Conservation (phyloP, 2,329 filamentous ascomycete genomes). For the Bipolaris gigantea region DNA sequence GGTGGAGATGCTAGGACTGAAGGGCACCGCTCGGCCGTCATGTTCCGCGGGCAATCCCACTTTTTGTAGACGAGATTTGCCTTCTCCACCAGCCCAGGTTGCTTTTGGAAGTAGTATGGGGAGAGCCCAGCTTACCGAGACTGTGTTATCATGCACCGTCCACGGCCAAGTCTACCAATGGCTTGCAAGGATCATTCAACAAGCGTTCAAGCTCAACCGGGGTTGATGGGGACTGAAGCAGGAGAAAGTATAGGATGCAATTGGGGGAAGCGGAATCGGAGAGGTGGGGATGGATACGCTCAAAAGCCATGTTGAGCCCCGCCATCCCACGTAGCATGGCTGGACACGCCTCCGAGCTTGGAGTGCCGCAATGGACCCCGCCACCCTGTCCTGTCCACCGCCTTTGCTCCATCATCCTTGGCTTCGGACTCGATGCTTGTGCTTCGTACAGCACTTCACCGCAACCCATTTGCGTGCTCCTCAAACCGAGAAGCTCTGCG, state of each 20-base stretch:
- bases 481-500: not conserved
- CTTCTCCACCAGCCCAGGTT: slow-evolving; percentile 20
- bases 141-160: slow-evolving; percentile 18
- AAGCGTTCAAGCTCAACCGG: slow-evolving; percentile 1
- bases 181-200: slow-evolving; percentile 11
- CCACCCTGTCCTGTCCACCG: not conserved
- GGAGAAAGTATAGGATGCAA: not conserved
- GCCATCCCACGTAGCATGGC: slow-evolving; percentile 16
- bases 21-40: slow-evolving; percentile 10
- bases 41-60: slow-evolving; percentile 8
- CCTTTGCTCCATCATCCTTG: not conserved
- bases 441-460: not conserved
- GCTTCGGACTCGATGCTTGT: not conserved
- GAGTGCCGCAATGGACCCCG: slow-evolving; percentile 7
- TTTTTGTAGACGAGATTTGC: slow-evolving; percentile 12
- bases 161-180: slow-evolving; percentile 13
- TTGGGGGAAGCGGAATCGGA: slow-evolving; percentile 10
- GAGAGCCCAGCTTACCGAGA: slow-evolving; percentile 20
- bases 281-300: not conserved
- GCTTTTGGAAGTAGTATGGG: slow-evolving; percentile 17
- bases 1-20: slow-evolving; percentile 5
- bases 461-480: not conserved
- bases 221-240: not conserved
- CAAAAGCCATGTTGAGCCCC: slow-evolving; percentile 14
- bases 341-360: slow-evolving; percentile 7